Evolutionary conservation across 148 eudicot genomes (phyloP).

Genomic region (Diospyros kaki): DNA sequence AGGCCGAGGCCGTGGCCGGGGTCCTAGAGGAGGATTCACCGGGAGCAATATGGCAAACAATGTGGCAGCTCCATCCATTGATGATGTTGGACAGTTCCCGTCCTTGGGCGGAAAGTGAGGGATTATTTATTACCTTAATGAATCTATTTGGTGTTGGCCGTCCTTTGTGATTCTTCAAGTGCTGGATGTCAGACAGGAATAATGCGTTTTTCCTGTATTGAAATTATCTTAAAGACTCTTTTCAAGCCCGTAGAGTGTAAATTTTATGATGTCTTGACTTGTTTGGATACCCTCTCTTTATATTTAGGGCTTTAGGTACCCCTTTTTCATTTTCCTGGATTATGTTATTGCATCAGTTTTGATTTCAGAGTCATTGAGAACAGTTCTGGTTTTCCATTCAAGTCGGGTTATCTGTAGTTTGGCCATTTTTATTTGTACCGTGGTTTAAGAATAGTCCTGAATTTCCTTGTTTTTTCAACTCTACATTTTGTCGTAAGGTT

Average conservation of each 20-base stretch:
- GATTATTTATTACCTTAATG: background rate
- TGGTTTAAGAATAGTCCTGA: background rate
- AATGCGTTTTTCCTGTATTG: constrained; percentile 25
- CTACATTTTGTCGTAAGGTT: no score
- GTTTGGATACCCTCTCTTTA: constrained; percentile 3
- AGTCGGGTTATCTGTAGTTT: background rate
- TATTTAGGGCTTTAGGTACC: constrained; percentile 3
- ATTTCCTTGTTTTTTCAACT: background rate
- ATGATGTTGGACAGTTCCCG: constrained; percentile 45
- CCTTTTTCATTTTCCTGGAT: constrained; percentile 3
- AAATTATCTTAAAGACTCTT: background rate
- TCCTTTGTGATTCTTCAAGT: constrained; percentile 22
- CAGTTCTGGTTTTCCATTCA: constrained; percentile 5
- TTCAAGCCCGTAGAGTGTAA: constrained; percentile 21
- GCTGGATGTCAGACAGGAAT: constrained; percentile 22
- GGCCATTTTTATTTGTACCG: background rate
- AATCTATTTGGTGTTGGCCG: constrained; percentile 10
- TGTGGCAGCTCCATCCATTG: constrained; percentile 40
- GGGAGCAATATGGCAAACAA: constrained; percentile 29
- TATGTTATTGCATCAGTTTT: constrained; percentile 13
- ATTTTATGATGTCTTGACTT: constrained; percentile 20
- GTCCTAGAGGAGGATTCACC: constrained; percentile 33
- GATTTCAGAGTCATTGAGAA: constrained; percentile 7
- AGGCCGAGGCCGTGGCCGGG: constrained; percentile 55
- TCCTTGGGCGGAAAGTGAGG: constrained; percentile 46